These are phyloP conservation scores for Jatropha podagrica DNA, from an alignment of 441 rosid genomes.

Conservation along the genomic window DNA sequence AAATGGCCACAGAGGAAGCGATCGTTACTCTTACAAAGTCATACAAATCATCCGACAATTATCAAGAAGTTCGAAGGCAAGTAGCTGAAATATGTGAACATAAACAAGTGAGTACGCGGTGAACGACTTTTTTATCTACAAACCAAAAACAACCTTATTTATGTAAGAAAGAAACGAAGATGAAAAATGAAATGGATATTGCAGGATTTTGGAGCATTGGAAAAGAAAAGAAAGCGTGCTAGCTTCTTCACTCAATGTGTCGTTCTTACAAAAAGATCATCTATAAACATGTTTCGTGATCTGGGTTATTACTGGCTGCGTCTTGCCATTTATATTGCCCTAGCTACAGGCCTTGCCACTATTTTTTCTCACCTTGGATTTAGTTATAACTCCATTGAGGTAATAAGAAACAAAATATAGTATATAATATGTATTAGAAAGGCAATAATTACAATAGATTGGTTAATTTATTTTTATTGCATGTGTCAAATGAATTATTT, in stretches of 20 bases:
- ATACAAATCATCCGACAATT: slow-evolving; percentile 35
- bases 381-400: slow-evolving; percentile 38
- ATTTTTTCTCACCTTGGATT: slow-evolving; percentile 36
- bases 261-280: slow-evolving; percentile 47
- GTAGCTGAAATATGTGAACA: slow-evolving; percentile 27
- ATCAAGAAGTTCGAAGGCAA: slow-evolving; percentile 27
- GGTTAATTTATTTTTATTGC: no score
- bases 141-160: no score
- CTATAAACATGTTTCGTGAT: slow-evolving; percentile 55
- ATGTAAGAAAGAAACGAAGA: no score
- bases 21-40: slow-evolving; percentile 37
- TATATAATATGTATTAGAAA: no score
- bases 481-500: neutral
- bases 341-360: slow-evolving; percentile 41
- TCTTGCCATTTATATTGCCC: slow-evolving; percentile 39
- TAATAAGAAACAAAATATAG: neutral
- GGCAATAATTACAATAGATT: no score
- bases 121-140: no score
- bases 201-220: slow-evolving; percentile 16
- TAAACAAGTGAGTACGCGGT: no score
- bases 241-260: slow-evolving; percentile 39
- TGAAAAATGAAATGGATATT: neutral
- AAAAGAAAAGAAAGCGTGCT: slow-evolving; percentile 33
- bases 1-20: slow-evolving; percentile 33
- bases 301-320: slow-evolving; percentile 65